These are phyloP conservation scores for Acer campestre DNA, from an alignment of 345 rosid species.

Conservation along the genomic window DNA sequence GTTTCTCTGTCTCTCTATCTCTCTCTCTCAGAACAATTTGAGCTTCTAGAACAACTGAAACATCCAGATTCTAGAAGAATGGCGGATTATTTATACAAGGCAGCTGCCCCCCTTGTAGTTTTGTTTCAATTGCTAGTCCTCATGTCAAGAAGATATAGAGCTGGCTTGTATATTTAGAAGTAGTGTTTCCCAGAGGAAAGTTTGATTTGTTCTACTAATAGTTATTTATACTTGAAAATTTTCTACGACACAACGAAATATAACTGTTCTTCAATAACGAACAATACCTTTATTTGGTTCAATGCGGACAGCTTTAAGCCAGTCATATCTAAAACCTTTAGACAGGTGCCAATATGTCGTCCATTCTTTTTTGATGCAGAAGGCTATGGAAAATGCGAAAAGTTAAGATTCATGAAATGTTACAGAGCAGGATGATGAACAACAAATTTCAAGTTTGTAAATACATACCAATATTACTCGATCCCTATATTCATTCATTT, in stretches of 20 bases:
- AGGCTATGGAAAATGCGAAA: slow-evolving; percentile 51
- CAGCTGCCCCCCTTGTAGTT: not conserved
- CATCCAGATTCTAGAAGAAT: not conserved
- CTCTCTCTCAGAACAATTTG: too few relatives aligned
- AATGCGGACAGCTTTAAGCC: slow-evolving; percentile 88
- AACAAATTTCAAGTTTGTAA: not conserved
- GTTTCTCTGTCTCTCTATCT: not conserved
- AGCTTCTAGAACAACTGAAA: too few relatives aligned
- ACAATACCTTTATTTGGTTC: slow-evolving; percentile 79
- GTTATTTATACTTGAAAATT: not conserved
- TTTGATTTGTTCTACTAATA: not conserved
- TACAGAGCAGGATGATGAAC: not conserved
- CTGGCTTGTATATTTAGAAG: too few relatives aligned
- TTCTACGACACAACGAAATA: not conserved
- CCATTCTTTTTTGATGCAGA: slow-evolving; percentile 69
- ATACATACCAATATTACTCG: slow-evolving; percentile 77
- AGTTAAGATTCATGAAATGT: slow-evolving; percentile 15
- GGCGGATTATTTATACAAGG: not conserved
- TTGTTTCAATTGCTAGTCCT: not conserved
- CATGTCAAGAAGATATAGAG: not conserved
- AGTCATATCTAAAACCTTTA: slow-evolving; percentile 97
- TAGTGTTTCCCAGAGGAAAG: not conserved
- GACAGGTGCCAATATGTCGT: slow-evolving; percentile 66
- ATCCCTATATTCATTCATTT: slow-evolving; percentile 95
- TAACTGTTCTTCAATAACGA: not conserved